Evolutionary conservation across 331 rosid species (phyloP).

Genomic region (Spiraea crenata): DNA sequence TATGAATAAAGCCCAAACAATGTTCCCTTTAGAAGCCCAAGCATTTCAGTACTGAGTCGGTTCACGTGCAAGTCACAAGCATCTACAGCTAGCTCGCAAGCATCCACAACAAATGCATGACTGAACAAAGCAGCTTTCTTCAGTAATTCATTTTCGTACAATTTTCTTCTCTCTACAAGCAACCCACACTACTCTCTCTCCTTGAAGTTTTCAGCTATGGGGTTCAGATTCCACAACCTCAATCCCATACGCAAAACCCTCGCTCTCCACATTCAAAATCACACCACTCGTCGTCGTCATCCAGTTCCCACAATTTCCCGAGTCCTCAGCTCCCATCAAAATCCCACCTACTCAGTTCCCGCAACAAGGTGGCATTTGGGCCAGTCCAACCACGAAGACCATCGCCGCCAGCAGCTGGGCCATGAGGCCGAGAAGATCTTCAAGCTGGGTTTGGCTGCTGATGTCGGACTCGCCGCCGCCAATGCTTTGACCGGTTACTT

Average conservation of each 20-base stretch:
- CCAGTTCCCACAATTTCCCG: constrained; percentile 14
- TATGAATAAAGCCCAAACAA: no score
- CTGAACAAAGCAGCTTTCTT: not conserved
- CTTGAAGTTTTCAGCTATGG: constrained; percentile 31
- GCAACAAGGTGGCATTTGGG: constrained; percentile 83
- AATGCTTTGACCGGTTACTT: constrained; percentile 79
- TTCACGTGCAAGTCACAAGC: not conserved
- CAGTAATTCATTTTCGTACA: no score
- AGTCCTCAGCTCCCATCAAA: constrained; percentile 29
- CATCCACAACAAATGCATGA: not conserved
- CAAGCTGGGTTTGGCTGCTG: constrained; percentile 78
- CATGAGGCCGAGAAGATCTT: constrained; percentile 73
- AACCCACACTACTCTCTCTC: not conserved
- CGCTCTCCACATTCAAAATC: constrained; percentile 21
- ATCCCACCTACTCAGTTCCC: constrained; percentile 43
- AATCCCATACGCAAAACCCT: constrained; percentile 45
- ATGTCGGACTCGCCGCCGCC: constrained; percentile 67
- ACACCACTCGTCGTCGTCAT: not conserved
- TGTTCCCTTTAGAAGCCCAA: no score
- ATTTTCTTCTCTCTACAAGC: no score
- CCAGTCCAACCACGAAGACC: constrained; percentile 49
- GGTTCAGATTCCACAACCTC: constrained; percentile 61
- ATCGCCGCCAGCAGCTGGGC: constrained; percentile 22
- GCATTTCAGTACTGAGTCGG: no score
- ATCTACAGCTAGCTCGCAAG: not conserved